Conservation (phyloP, 108 stramenopile species). For the Cyclostephanos tholiformis region DNA sequence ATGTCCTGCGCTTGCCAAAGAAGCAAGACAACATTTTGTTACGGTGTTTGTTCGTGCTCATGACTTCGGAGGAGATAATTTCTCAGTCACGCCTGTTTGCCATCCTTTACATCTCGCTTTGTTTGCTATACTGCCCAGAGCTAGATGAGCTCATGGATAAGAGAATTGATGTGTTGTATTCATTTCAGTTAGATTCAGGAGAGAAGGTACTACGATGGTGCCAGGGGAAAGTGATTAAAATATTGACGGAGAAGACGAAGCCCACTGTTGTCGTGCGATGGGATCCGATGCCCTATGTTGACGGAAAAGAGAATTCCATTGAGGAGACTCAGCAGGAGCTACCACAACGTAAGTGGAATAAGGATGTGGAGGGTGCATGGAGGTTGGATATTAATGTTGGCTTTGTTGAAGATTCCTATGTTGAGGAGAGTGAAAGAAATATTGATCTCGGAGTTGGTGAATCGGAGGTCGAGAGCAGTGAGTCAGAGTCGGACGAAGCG, state of each 20-base stretch:
- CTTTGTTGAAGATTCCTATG: neutral
- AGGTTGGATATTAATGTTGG: constrained; percentile 12
- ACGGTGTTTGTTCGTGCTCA: too few relatives aligned
- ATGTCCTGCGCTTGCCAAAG: too few relatives aligned
- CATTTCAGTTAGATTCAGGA: neutral
- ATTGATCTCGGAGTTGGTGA: too few relatives aligned
- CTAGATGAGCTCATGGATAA: constrained; percentile 8
- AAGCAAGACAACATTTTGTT: too few relatives aligned
- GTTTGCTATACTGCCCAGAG: constrained; percentile 9
- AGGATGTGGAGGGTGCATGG: constrained; percentile 14
- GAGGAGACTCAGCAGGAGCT: constrained; percentile 7
- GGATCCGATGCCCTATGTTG: constrained; percentile 6
- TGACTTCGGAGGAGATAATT: too few relatives aligned
- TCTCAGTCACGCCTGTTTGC: too few relatives aligned
- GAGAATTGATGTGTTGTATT: constrained; percentile 18
- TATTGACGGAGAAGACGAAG: neutral
- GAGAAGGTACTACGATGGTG: constrained; percentile 8
- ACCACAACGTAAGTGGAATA: constrained; percentile 12
- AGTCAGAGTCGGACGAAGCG: too few relatives aligned
- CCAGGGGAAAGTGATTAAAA: constrained; percentile 7
- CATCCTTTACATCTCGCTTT: too few relatives aligned
- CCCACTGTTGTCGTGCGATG: constrained; percentile 9
- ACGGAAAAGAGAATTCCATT: constrained; percentile 7
- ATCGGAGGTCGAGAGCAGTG: too few relatives aligned
- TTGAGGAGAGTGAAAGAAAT: neutral